A percentile compares a stretch with the other conserved stretches of the same genome.
Evolutionary conservation across 163 green algal species (phyloP).

Genomic region (Volvox carteri): DNA sequence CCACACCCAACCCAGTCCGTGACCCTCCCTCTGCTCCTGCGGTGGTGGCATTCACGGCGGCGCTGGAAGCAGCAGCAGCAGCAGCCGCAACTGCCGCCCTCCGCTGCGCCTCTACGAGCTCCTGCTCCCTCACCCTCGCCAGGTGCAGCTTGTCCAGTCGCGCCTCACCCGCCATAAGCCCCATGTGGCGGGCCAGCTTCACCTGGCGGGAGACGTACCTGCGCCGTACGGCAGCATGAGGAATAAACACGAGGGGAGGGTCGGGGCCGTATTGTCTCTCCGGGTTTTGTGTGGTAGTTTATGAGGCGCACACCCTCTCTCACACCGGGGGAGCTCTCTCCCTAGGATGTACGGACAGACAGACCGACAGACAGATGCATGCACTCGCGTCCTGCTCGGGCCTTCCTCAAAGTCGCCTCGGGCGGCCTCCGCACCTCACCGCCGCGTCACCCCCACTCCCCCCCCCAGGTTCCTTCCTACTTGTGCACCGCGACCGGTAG

Average conservation of each 20-base stretch:
- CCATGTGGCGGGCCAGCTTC: conserved; percentile 55
- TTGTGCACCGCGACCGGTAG: conserved; percentile 48
- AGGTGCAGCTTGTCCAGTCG: conserved; percentile 57
- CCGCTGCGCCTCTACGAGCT: conserved; percentile 30
- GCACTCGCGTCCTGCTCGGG: too few species aligned
- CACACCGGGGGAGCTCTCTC: too few species aligned
- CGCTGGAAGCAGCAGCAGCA: neutral
- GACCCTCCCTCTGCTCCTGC: neutral
- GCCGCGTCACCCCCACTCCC: neutral
- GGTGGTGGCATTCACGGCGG: neutral
- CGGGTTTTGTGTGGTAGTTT: too few species aligned
- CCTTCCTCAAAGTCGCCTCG: too few species aligned
- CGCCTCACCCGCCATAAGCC: conserved; percentile 52
- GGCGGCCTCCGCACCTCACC: too few species aligned
- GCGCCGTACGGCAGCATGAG: too few species aligned
- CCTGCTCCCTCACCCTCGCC: conserved; percentile 19
- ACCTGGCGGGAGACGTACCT: conserved; percentile 53
- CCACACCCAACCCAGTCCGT: neutral
- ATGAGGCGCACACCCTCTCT: too few species aligned
- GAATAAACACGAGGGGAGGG: too few species aligned
- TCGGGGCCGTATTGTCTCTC: too few species aligned
- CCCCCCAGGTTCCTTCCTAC: neutral
- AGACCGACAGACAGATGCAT: neutral
- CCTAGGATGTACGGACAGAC: neutral
- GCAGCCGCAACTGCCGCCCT: neutral